A percentile compares a stretch with the other conserved stretches of the same genome.
These are phyloP conservation scores for Aspergillus saccharolyticus DNA, from an alignment of 495 filamentous ascomycete genomes.

Conservation along the genomic window DNA sequence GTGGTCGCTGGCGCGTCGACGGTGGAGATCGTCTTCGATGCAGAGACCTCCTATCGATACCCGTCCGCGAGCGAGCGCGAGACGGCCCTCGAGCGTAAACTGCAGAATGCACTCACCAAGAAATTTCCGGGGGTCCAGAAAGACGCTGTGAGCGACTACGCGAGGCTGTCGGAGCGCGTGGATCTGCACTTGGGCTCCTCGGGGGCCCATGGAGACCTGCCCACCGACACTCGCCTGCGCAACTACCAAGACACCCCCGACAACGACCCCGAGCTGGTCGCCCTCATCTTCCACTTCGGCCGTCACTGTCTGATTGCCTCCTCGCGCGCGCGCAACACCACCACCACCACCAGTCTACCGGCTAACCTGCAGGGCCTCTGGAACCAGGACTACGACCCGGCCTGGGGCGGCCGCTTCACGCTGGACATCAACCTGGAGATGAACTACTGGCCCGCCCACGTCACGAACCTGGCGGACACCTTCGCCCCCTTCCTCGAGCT, in stretches of 20 bases:
- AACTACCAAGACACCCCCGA: slow-evolving; percentile 11
- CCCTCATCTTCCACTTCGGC: slow-evolving; percentile 35
- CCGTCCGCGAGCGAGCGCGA: slow-evolving; percentile 3
- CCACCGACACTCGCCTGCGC: slow-evolving; percentile 17
- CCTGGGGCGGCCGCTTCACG: slow-evolving; percentile 48
- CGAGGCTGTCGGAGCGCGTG: not conserved
- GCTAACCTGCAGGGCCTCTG: slow-evolving; percentile 50
- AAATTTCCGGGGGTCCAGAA: not conserved
- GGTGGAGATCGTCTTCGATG: slow-evolving; percentile 15
- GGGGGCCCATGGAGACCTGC: slow-evolving; percentile 8
- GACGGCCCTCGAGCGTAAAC: not conserved
- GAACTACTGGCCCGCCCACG: slow-evolving; percentile 39
- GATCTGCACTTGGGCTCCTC: slow-evolving; percentile 8
- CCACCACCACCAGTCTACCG: slow-evolving; percentile 25
- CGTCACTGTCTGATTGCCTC: slow-evolving; percentile 29
- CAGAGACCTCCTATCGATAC: slow-evolving; percentile 14
- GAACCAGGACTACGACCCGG: slow-evolving; percentile 37
- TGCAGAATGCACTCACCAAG: not conserved
- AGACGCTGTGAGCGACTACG: slow-evolving; percentile 1
- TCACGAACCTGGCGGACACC: slow-evolving; percentile 28
- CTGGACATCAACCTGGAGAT: slow-evolving; percentile 36
- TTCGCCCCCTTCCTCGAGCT: slow-evolving; percentile 27
- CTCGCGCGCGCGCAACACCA: slow-evolving; percentile 21
- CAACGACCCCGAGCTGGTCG: slow-evolving; percentile 24
- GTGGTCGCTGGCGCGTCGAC: slow-evolving; percentile 3